phyloP scores from a whole-genome alignment of 2,329 filamentous ascomycete species.

The Penicillium sp. region DNA sequence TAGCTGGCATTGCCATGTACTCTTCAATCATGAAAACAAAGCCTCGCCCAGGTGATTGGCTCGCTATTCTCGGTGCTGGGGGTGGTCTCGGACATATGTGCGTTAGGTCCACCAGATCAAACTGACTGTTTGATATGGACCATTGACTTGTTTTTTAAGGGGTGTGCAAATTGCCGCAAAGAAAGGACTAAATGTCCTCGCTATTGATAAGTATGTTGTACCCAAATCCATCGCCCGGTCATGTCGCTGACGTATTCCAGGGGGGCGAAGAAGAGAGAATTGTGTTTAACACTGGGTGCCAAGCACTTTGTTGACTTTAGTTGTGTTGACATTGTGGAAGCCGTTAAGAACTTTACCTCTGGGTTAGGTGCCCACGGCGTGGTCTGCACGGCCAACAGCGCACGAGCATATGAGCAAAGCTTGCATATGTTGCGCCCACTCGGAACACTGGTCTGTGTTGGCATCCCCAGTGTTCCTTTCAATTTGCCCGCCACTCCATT shows the following conservation, averaged over 20 bases:
- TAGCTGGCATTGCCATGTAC: conserved; percentile 46
- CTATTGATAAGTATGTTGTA: conserved; percentile 39
- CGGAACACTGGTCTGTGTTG: conserved; percentile 55
- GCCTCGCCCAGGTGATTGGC: conserved; percentile 38
- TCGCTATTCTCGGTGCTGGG: conserved; percentile 42
- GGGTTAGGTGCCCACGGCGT: conserved; percentile 52
- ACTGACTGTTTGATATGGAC: too few species aligned
- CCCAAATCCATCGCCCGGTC: neutral
- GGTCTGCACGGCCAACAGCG: conserved; percentile 53
- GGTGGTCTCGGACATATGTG: conserved; percentile 47
- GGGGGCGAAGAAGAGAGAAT: conserved; percentile 38
- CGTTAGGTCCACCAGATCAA: neutral
- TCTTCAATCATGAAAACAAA: conserved; percentile 45
- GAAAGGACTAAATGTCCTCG: conserved; percentile 42
- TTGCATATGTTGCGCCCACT: conserved; percentile 49
- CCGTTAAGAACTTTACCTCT: conserved; percentile 45
- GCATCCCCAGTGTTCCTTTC: conserved; percentile 49
- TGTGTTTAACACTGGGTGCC: conserved; percentile 40
- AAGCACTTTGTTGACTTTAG: conserved; percentile 40
- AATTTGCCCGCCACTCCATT: conserved; percentile 52
- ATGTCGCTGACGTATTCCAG: conserved; percentile 17
- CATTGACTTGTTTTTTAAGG: conserved; percentile 22
- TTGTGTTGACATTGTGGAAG: conserved; percentile 42
- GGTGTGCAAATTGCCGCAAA: conserved; percentile 43
- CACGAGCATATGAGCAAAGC: conserved; percentile 50